Base-by-base conservation (phyloP, 2,329 filamentous ascomycete species). In the Fusarium transvaalense region DNA sequence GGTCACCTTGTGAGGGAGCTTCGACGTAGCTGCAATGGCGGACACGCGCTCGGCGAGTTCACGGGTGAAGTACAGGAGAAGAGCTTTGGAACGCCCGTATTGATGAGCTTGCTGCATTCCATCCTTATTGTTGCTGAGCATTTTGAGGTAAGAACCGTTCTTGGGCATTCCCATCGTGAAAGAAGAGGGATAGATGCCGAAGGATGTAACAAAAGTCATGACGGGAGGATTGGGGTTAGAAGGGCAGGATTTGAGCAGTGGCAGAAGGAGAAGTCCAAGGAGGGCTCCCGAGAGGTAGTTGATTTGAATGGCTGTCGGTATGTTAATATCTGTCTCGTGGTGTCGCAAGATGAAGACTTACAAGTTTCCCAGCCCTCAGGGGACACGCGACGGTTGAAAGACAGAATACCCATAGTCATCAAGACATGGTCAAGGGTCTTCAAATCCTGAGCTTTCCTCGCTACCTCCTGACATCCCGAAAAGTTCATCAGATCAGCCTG, bases 291-390 rank as follows among this genome's bases (percentile, higher is more conserved):
- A 78, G 10, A 80, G 65, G 50, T 74, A 80, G 71, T 80, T 80
- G 65, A 80, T 76, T 66, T 80, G 78, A 4, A 80, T 72, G 0
- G 77, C 77, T 76, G 25, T 59, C 7, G 6, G 31, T 29, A 1
- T 14, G 21, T 63, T 15, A 63, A 31, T 8, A 21, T 23, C 2
- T 2, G 7, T 4, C 5, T 17, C 12, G 19, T 10, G 0, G n/a
- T 1, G 0, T 6, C 14, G 17, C 1, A 4, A 12, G 3, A 31
- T 10, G 7, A 5, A 7, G 21, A 72, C 77, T 72, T 57, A 77
- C 76, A 77, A 1, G 76, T 78, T 73, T 80, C 78, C 78, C 78
- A 80, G 41, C 78, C 78, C 57, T 80, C 78, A 8, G 78, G 77
- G 10, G 78, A 80, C 53, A 76, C 73, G 58, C 74, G 75, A 35